Percentiles rank a stretch among this genome's conserved stretches.
Evolutionary conservation across 768 basidiomycete genomes (phyloP).

Genomic region (Amanita thiersii): DNA sequence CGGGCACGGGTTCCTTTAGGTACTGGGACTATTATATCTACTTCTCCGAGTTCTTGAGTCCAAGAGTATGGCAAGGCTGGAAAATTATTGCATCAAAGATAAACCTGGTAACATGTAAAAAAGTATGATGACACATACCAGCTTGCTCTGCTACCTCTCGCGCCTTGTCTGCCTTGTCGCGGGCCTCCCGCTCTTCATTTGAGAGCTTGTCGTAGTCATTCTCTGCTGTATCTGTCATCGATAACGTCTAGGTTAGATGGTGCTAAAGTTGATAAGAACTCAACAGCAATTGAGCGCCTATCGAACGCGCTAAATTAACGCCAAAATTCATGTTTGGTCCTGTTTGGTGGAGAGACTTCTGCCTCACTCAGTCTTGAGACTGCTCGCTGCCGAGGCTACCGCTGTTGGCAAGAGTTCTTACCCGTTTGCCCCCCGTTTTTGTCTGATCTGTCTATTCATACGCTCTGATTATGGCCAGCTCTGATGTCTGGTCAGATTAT

Average conservation of each 20-base stretch:
- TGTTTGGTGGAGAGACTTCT: too few relatives aligned
- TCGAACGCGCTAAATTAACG: too few relatives aligned
- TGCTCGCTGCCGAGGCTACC: too few relatives aligned
- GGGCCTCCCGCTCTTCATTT: conserved; percentile 64
- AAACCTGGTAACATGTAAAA: conserved; percentile 10
- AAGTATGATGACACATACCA: conserved; percentile 39
- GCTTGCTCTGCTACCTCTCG: conserved; percentile 79
- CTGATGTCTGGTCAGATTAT: conserved; percentile 63
- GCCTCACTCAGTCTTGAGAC: too few relatives aligned
- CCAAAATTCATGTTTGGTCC: too few relatives aligned
- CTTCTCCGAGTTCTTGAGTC: conserved; percentile 83
- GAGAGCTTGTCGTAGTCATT: conserved; percentile 72
- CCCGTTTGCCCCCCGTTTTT: neutral
- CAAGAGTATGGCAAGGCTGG: conserved; percentile 85
- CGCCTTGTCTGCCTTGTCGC: conserved; percentile 60
- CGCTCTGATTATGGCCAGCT: conserved; percentile 44
- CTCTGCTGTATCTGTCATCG: conserved; percentile 18
- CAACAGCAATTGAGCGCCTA: too few relatives aligned
- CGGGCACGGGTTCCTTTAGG: conserved; percentile 80
- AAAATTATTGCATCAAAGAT: conserved; percentile 15
- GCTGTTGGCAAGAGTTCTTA: too few relatives aligned
- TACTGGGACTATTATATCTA: conserved; percentile 78
- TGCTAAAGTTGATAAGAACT: too few relatives aligned
- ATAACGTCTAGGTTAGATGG: conserved; percentile 8
- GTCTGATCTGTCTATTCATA: too few relatives aligned